Percentiles rank a stretch among this genome's conserved stretches.
These are phyloP conservation scores for Oryza officinalis DNA, from an alignment of 176 grass and related monocot genomes.

Conservation along the genomic window DNA sequence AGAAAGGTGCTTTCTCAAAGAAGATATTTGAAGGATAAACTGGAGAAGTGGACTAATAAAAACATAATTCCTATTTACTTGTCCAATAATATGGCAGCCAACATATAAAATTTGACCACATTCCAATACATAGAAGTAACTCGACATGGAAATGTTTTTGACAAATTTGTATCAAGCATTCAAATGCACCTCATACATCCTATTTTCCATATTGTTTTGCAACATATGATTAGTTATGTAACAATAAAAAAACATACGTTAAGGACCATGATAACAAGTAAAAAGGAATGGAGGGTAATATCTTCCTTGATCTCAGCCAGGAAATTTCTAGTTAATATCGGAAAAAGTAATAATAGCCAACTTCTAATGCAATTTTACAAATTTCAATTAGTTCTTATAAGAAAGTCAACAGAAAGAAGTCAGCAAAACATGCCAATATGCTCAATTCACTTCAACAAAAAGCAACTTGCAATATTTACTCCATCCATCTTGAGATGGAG, in stretches of 20 bases:
- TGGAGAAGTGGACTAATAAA: background rate
- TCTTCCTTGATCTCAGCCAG: background rate
- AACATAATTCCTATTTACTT: background rate
- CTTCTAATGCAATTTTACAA: background rate
- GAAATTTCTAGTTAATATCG: background rate
- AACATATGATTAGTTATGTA: background rate
- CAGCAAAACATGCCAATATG: slow-evolving; percentile 13
- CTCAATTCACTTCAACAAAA: background rate
- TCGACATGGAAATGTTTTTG: background rate
- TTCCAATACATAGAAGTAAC: background rate
- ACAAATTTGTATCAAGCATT: background rate
- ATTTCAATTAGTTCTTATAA: background rate
- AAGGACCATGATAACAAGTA: background rate
- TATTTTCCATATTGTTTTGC: background rate
- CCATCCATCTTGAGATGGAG: background rate
- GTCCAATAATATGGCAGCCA: background rate
- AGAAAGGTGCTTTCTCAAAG: background rate
- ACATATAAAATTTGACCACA: background rate
- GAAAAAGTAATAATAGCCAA: background rate
- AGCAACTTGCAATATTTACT: background rate
- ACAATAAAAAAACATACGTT: no score
- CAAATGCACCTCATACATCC: background rate
- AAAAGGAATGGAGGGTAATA: background rate
- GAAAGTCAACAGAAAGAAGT: background rate
- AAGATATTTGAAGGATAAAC: background rate